phyloP scores from a whole-genome alignment of 2,329 filamentous ascomycete genomes.

The Sphaerulina vaccinii region DNA sequence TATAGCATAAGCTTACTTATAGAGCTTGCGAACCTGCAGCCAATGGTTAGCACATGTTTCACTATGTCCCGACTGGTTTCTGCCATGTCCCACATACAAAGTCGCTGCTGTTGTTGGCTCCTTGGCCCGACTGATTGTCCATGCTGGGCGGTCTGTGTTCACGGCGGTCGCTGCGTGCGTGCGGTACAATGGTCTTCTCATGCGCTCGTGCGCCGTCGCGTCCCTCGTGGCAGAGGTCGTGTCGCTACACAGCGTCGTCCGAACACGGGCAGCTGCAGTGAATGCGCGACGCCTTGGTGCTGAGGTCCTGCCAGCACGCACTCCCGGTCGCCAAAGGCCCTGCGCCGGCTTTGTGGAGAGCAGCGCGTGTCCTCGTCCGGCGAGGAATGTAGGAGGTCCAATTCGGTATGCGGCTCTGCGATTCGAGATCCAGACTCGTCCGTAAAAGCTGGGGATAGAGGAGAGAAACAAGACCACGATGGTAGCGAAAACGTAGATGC shows the following conservation, averaged over 20 bases:
- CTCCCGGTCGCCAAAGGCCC: slow-evolving; percentile 4
- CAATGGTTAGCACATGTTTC: slow-evolving; percentile 14
- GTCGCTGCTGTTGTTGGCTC: slow-evolving; percentile 84
- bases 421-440: slow-evolving; percentile 5
- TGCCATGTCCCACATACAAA: slow-evolving; percentile 65
- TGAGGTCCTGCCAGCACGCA: slow-evolving; percentile 5
- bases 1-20: slow-evolving; percentile 69
- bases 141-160: slow-evolving; percentile 34
- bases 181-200: slow-evolving; percentile 10
- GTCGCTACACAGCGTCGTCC: slow-evolving; percentile 15
- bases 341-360: slow-evolving; percentile 10
- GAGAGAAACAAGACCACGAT: background rate
- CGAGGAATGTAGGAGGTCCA: slow-evolving; percentile 8
- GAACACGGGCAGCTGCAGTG: slow-evolving; percentile 16
- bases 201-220: slow-evolving; percentile 10
- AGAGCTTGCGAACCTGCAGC: slow-evolving; percentile 86
- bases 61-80: background rate
- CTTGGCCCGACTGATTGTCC: slow-evolving; percentile 46
- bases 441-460: background rate
- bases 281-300: slow-evolving; percentile 14
- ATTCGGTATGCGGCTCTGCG: background rate
- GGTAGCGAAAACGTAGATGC: slow-evolving; percentile 15
- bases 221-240: slow-evolving; percentile 14
- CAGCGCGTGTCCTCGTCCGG: slow-evolving; percentile 5
- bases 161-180: slow-evolving; percentile 5